Evolutionary conservation across 2,329 filamentous ascomycete species (phyloP), one percentile per base, ranked within the genome.

Genomic region (Penicillium janthinellum): DNA sequence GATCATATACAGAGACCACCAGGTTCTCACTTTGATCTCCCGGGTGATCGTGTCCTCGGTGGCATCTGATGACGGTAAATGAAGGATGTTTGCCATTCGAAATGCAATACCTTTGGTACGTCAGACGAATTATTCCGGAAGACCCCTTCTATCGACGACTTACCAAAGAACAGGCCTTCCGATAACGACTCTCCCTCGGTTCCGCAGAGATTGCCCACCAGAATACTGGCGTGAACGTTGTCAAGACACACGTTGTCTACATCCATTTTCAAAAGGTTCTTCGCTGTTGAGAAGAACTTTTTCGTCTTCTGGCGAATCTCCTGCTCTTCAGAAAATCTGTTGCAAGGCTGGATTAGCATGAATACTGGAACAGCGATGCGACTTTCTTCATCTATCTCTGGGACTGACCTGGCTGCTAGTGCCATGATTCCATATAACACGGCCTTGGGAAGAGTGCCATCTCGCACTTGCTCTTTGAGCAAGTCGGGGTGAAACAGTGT

Each of bases 1-100:
- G 22, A 69, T 66, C 66, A 73, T 70, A 52, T 68, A 73, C 4
- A 74, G 64, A 2, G 72, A 68, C 70, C 72, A 75, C 71, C 72
- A 76, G 3, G 71, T 63, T 45, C 72, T 59, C 31, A 62, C 45
- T 47, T 67, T 71, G 15, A 64, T 65, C 57, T 75, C 73, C 6
- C 58, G 58, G 4, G 56, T 52, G 8, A 74, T 60, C 4, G 53
- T 54, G 35, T 61, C 62, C n/a, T 64, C 56, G 15, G 25, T 22
- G 3, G 22, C 20, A 12, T 51, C 28, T n/a, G 52, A 35, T 5
- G 48, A 12, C 28, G 59, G 52, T 5, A 57, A 39, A 14, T 57
- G 54, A 3, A 54, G 25, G 5, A 60, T 56, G 15, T 60, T 44
- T 53, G 54, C 49, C 58, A 60, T 60, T 17, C 49, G 31, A 7